Evolutionary conservation across 75 land plant species (phyloP).

Genomic region (Pseudotsuga menziesii): DNA sequence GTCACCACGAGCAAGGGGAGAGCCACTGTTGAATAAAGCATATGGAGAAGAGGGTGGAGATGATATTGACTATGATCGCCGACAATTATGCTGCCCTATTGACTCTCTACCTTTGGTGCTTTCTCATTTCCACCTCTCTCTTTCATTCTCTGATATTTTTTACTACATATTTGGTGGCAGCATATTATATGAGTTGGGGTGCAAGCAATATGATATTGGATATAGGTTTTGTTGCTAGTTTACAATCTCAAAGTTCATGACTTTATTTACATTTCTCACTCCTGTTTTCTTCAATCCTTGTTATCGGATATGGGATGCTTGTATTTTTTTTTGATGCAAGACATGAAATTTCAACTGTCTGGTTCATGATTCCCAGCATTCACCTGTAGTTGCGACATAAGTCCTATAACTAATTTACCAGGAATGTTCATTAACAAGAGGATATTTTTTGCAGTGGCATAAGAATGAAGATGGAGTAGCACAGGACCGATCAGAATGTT

Average conservation of each 20-base stretch:
- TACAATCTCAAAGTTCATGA: neutral
- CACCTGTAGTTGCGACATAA: neutral
- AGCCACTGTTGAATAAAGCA: constrained; percentile 84
- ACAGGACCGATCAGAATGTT: neutral
- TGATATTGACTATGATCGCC: constrained; percentile 91
- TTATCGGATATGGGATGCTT: no score
- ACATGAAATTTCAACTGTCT: no score
- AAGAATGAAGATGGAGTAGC: constrained; percentile 2
- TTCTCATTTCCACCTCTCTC: neutral
- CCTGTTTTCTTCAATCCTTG: neutral
- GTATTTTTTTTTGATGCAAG: no score
- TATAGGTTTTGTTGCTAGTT: neutral
- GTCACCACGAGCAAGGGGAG: constrained; percentile 72
- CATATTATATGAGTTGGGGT: neutral
- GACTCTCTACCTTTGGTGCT: constrained; percentile 5
- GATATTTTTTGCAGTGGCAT: neutral
- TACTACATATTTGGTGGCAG: neutral
- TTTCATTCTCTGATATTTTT: neutral
- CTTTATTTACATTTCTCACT: neutral
- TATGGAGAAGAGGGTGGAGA: constrained; percentile 96
- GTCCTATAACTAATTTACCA: neutral
- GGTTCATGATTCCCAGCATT: neutral
- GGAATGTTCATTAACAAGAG: neutral
- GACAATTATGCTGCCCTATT: constrained; percentile 63
- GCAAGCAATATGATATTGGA: neutral